A percentile compares a stretch with the other conserved stretches of the same genome.
These are phyloP conservation scores for Mycena capillaripes DNA, from an alignment of 768 basidiomycete species.

Conservation along the genomic window DNA sequence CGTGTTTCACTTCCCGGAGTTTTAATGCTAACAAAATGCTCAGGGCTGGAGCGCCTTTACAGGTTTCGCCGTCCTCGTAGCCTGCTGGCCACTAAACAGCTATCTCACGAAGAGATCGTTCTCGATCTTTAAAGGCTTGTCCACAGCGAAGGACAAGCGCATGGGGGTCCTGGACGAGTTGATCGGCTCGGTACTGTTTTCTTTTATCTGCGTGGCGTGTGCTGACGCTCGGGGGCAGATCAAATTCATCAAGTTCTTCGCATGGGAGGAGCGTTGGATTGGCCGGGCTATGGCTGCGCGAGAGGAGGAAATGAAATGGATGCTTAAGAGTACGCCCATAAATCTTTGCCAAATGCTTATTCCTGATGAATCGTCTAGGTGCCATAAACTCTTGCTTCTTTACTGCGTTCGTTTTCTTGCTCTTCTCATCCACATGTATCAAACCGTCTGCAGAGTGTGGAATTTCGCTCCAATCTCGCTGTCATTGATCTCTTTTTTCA, in stretches of 20 bases:
- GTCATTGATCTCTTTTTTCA: slow-evolving; percentile 84
- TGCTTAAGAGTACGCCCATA: slow-evolving; percentile 79
- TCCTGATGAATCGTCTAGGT: too few species aligned
- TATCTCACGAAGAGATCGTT: slow-evolving; percentile 70
- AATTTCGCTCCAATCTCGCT: slow-evolving; percentile 85
- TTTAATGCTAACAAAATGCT: slow-evolving; percentile 47
- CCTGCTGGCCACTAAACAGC: slow-evolving; percentile 82
- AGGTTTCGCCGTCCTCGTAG: slow-evolving; percentile 74
- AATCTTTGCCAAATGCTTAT: too few species aligned
- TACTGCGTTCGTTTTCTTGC: too few species aligned
- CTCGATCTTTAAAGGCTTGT: slow-evolving; percentile 75
- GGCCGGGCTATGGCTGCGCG: slow-evolving; percentile 73
- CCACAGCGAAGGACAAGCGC: slow-evolving; percentile 78
- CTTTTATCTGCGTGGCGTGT: slow-evolving; percentile 35
- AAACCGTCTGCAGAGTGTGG: too few species aligned
- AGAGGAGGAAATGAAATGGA: slow-evolving; percentile 80
- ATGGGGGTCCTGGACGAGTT: slow-evolving; percentile 87
- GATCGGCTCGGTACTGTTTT: slow-evolving; percentile 67
- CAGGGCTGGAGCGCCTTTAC: slow-evolving; percentile 80
- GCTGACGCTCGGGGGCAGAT: slow-evolving; percentile 39
- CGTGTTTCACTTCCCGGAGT: slow-evolving; percentile 65
- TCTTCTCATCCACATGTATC: too few species aligned
- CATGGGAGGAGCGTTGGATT: slow-evolving; percentile 87
- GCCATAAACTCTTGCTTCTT: too few species aligned
- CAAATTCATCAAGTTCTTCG: slow-evolving; percentile 89